Evolutionary conservation across 108 stramenopile genomes (phyloP).

Genomic region (Aureococcus anophagefferens): DNA sequence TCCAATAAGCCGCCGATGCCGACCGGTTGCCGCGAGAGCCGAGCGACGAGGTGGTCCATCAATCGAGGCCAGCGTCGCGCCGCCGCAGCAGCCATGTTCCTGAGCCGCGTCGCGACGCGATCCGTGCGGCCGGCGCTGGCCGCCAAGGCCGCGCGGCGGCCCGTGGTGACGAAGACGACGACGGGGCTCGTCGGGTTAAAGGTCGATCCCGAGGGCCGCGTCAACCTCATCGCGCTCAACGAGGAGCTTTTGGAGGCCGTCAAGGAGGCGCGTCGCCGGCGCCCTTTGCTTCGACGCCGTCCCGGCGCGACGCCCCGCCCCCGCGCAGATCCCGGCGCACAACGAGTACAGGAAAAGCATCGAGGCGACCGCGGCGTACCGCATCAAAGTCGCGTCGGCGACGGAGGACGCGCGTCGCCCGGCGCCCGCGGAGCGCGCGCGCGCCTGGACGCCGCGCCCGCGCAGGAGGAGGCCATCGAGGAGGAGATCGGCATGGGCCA

Average conservation of each 20-base stretch:
- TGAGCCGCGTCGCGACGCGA: too few relatives aligned
- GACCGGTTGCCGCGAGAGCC: too few relatives aligned
- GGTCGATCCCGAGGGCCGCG: constrained; percentile 36
- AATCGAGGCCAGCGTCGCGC: too few relatives aligned
- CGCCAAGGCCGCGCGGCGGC: constrained; percentile 27
- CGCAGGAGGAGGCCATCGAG: constrained; percentile 33
- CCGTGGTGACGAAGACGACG: constrained; percentile 36
- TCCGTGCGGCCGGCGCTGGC: too few relatives aligned
- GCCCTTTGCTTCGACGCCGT: too few relatives aligned
- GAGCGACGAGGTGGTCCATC: too few relatives aligned
- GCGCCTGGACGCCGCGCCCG: background rate
- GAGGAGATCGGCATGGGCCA: constrained; percentile 40
- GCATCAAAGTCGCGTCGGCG: constrained; percentile 28
- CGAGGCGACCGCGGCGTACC: constrained; percentile 23
- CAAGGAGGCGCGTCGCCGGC: constrained; percentile 23
- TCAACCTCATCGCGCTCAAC: constrained; percentile 25
- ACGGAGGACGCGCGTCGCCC: constrained; percentile 9
- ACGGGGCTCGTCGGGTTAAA: constrained; percentile 39
- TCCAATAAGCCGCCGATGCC: too few relatives aligned
- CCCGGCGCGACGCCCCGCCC: too few relatives aligned
- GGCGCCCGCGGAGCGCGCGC: constrained; percentile 10
- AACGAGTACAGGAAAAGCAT: constrained; percentile 1
- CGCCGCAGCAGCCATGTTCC: too few relatives aligned
- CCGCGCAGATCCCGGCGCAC: constrained; percentile 14
- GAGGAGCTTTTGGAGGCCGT: constrained; percentile 25